Conservation (phyloP, 345 rosid species). For the thale cress (Arabidopsis thaliana) region TAIR10.1 NC_003076.8:820001-820500, state of each 20-base stretch:
- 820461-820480: too few species aligned
- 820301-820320: conserved; percentile 87
- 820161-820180: conserved; percentile 72
- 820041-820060: too few species aligned
- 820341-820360: conserved; percentile 75
- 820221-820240: conserved; percentile 78
- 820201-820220: conserved; percentile 74
- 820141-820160: too few species aligned
- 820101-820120: too few species aligned
- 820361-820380: conserved; percentile 85
- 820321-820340: conserved; percentile 94
- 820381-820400: conserved; percentile 92
- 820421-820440: too few species aligned
- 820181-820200: conserved; percentile 62
- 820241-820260: conserved; percentile 83
- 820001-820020: background rate
- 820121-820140: background rate
- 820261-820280: conserved; percentile 87
- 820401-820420: conserved; percentile 82
- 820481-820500: too few species aligned
- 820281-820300: conserved; percentile 64
- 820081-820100: too few species aligned
- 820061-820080: too few species aligned
- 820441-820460: too few species aligned
- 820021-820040: too few species aligned